Conservation (phyloP, 257 asterid species). For the Lantana camara region DNA sequence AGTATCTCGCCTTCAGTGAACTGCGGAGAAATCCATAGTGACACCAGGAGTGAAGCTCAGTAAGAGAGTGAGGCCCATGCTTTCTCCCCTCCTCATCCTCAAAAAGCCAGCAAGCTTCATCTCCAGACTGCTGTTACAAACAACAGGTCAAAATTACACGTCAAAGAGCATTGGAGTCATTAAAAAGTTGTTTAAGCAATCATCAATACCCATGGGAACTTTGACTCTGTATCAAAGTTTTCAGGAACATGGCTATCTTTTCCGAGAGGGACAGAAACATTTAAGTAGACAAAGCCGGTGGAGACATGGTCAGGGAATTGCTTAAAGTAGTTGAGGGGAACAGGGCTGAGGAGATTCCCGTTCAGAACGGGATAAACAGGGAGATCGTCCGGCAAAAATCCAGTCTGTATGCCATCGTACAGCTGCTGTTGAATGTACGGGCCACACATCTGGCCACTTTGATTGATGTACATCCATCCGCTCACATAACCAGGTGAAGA, state of each 20-base stretch:
- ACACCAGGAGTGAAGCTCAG: conserved; percentile 78
- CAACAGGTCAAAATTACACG: conserved; percentile 5
- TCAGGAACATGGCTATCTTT: conserved; percentile 31
- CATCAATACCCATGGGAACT: conserved; percentile 39
- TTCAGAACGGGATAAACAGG: conserved; percentile 75
- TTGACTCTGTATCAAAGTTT: conserved; percentile 19
- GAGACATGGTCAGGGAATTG: conserved; percentile 83
- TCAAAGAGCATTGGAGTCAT: not conserved
- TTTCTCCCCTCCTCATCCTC: conserved; percentile 75
- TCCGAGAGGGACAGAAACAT: conserved; percentile 26
- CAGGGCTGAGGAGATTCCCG: conserved; percentile 60
- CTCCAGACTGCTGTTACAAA: conserved; percentile 49
- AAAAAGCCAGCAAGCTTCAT: conserved; percentile 80
- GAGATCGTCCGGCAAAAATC: conserved; percentile 81
- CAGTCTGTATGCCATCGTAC: conserved; percentile 75
- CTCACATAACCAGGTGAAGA: conserved; percentile 44
- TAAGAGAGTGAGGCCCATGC: conserved; percentile 83
- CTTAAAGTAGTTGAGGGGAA: conserved; percentile 72
- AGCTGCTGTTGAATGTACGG: conserved; percentile 88
- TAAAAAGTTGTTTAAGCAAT: conserved; percentile 10
- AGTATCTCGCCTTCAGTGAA: conserved; percentile 25
- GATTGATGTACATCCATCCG: conserved; percentile 96
- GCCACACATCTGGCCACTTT: conserved; percentile 87
- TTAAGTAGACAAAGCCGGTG: conserved; percentile 72
- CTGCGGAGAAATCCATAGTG: conserved; percentile 62